Percentiles rank a stretch among this genome's conserved stretches.
Evolutionary conservation across 345 rosid genomes (phyloP).

Genomic region (Salix brachista): DNA sequence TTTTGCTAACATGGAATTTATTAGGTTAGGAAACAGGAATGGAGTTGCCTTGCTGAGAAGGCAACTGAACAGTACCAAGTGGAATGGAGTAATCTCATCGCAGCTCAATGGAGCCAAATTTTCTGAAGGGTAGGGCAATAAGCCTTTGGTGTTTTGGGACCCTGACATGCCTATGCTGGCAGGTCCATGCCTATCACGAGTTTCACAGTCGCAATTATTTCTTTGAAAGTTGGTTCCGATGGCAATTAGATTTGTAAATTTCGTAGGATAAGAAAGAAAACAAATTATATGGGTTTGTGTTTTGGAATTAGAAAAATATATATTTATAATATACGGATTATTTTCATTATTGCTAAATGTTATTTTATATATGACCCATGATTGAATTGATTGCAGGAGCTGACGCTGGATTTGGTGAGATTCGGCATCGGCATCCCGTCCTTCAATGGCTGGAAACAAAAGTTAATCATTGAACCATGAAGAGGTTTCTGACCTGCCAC

Average conservation of each 20-base stretch:
- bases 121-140: background rate
- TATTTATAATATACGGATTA: too few species aligned
- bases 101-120: background rate
- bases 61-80: slow-evolving; percentile 1
- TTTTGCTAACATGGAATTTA: background rate
- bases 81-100: background rate
- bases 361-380: too few species aligned
- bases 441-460: background rate
- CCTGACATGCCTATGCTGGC: background rate
- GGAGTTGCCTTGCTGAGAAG: background rate
- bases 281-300: too few species aligned
- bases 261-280: too few species aligned
- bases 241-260: background rate
- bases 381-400: background rate
- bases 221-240: background rate
- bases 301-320: too few species aligned
- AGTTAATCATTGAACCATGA: background rate
- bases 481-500: background rate
- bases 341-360: too few species aligned
- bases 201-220: background rate
- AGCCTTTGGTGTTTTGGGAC: background rate
- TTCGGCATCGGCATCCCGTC: background rate
- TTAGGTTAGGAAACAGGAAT: background rate
- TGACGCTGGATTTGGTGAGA: background rate
- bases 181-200: background rate